These are phyloP conservation scores for Anaeromyces robustus DNA, from an alignment of 192 early-diverging fungal genomes.

Conservation along the genomic window DNA sequence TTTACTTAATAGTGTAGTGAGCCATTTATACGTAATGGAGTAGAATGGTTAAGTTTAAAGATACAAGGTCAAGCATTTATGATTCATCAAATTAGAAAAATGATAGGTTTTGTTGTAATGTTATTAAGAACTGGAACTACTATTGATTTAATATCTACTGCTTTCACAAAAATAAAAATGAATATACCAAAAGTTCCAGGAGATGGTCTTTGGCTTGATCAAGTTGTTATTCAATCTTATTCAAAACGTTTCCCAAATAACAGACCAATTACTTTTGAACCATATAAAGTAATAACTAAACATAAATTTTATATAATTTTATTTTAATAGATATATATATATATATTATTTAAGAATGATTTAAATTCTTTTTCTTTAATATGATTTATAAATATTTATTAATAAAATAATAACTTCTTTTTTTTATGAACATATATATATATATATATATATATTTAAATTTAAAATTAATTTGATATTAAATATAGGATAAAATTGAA, in stretches of 20 bases:
- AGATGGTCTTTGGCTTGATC: conserved; percentile 73
- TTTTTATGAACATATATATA: conserved; percentile 34
- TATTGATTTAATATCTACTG: conserved; percentile 37
- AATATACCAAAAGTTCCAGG: conserved; percentile 97
- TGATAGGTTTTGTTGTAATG: conserved; percentile 87
- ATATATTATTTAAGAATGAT: no score
- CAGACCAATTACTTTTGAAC: conserved; percentile 9
- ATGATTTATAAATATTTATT: no score
- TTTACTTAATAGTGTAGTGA: conserved; percentile 10
- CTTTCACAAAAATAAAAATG: conserved; percentile 51
- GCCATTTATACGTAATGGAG: conserved; percentile 24
- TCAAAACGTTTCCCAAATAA: not conserved
- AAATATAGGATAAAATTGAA: conserved; percentile 46
- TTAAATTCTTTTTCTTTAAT: no score
- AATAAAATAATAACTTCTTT: no score
- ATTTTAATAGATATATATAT: no score
- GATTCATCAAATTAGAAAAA: conserved; percentile 99
- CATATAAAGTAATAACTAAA: conserved; percentile 4
- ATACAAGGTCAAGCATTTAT: conserved; percentile 95
- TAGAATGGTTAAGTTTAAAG: conserved; percentile 86
- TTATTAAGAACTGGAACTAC: conserved; percentile 61
- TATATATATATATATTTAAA: not conserved
- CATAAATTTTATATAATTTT: no score
- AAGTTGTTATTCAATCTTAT: conserved; percentile 16
- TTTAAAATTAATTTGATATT: no score